Conservation (phyloP, 805 yeast species). For the Barnettozyma sp. region DNA sequence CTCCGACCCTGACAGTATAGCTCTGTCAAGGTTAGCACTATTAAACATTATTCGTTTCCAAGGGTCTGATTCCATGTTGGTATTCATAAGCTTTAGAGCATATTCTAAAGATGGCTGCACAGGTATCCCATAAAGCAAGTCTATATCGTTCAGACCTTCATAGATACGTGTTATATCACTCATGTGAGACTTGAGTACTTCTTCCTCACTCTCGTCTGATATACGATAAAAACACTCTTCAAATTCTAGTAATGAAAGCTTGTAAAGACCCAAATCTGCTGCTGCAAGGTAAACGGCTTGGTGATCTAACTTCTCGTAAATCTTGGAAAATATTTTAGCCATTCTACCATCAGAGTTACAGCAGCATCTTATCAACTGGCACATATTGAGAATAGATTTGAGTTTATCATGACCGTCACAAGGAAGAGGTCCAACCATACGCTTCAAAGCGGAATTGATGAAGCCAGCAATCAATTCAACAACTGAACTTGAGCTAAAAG, state of each 20-base stretch:
- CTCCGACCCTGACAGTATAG: constrained; percentile 14
- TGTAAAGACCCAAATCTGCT: constrained; percentile 16
- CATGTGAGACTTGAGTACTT: background rate
- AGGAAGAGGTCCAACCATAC: background rate
- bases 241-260: constrained; percentile 29
- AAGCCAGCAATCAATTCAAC: constrained; percentile 1
- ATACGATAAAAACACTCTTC: constrained; percentile 29
- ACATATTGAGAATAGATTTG: constrained; percentile 18
- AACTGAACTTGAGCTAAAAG: constrained; percentile 5
- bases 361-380: constrained; percentile 19
- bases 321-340: constrained; percentile 11
- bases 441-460: background rate
- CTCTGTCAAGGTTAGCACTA: constrained; percentile 50
- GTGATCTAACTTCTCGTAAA: constrained; percentile 21
- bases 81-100: constrained; percentile 38
- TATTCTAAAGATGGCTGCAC: constrained; percentile 45
- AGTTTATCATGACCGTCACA: constrained; percentile 8
- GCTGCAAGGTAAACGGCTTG: constrained; percentile 20
- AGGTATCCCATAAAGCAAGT: constrained; percentile 60
- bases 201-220: constrained; percentile 4
- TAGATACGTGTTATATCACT: constrained; percentile 33
- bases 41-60: constrained; percentile 44
- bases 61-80: constrained; percentile 26
- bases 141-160: constrained; percentile 50
- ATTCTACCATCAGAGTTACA: constrained; percentile 21